Base-by-base conservation (phyloP, 148 eudicot genomes). In the Beta vulgaris region DNA sequence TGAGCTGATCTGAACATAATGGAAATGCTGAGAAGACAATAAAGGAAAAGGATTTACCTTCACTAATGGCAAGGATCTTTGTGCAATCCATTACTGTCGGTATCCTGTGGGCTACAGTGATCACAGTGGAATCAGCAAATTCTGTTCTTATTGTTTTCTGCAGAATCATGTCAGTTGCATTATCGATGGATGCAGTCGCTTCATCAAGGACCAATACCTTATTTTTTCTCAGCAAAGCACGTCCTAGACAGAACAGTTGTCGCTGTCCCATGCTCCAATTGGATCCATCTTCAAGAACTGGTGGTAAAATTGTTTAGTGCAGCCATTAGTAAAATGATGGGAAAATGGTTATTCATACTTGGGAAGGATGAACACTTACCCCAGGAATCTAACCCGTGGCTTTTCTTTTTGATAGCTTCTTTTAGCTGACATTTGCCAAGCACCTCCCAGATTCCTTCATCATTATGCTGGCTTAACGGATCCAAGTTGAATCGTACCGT, bases 251-350 rank as follows among this genome's bases (percentile, higher is more conserved):
- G 44, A 92, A 92, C 69, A 92, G 42, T 39, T 92, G 97, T 19
- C 93, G 75, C 73, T 92, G 97, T 54, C 97, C 97, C 97, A 92
- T 87, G 85, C 97, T 92, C 97, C 97, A 90, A 51, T 92, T 92
- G 8, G 87, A 85, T 80, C 97, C 97, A 63, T 90, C 95, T 53
- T 92, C 97, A 55, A 78, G 78, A 76, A 92, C 95, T 92, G 84
- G 0, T 34, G 7, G 19, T 63, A 21, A 63, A 26, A 2, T 42
- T 16, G 0, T 31, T 19, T 37, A 66, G 25, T 71, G 19, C 68
- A 63, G 13, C 15, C 14, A 36, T 60, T 25, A 42, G 11, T 57
- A 57, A 3, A 57, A 5, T 10, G 34, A 57, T 57, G 1, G 18
- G 19, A 25, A n/a, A 54, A 21, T 54, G 29, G 11, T 54, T 25